Evolutionary conservation across 106 monocot species (phyloP), one percentile per base, ranked within the genome.

Genomic region (Apostasia shenzhenica): DNA sequence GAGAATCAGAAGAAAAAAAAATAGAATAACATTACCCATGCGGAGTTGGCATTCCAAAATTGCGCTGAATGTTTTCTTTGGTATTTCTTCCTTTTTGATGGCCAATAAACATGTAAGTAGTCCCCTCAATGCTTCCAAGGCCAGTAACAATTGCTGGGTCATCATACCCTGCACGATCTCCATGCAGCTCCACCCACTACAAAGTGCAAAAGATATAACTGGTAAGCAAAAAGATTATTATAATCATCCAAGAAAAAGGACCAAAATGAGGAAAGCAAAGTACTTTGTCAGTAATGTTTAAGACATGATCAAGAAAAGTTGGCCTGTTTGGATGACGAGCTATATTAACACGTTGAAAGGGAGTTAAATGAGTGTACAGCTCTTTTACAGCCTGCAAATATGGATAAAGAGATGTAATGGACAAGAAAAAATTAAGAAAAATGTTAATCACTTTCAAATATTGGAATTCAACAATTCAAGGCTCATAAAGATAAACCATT

Each of bases 21-120:
- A 0, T 26, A 26, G 26, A 26, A 65, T 65, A 6, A 57, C 5
- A 81, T 71, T 89, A 90, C 94, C 94, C 94, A 71, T 94, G 94
- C 40, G 94, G 94, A 65, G 94, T 94, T 56, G 90, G 94, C 94
- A 94, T 94, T 74, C 87, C 94, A 73, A 94, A 94, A 70, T 90
- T 94, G 2, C 90, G 77, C 66, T 83, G 77, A 79, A 94, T 90
- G 77, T 94, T 87, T 77, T 94, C 94, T 63, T 94, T 94, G 49
- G 94, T 90, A 74, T 94, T 90, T 61, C 94, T 80, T 14, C 94
- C 94, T 70, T 94, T 94, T 66, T 94, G 94, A 9, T 94, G 94
- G 38, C 90, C 94, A 66, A 94, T 94, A 48, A 94, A 83, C 85
- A 94, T 83, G 66, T 94, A 94, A 3, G 62, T 80, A 74, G 87